Evolutionary conservation across 23 red algal species (phyloP).

Genomic region (Gracilariopsis chorda): DNA sequence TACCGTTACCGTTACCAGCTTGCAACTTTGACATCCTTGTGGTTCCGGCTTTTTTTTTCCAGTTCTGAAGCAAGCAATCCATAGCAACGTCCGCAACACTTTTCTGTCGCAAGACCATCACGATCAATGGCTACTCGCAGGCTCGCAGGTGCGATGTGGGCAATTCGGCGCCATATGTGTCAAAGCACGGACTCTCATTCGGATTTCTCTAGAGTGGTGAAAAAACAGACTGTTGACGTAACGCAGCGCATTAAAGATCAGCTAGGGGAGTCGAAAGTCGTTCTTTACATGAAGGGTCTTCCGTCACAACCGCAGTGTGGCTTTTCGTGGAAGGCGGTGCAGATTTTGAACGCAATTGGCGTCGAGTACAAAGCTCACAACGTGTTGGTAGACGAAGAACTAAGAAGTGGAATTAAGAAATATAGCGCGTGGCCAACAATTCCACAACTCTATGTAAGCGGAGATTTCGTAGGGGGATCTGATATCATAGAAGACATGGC

Average conservation of each 20-base stretch:
- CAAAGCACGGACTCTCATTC: constrained; percentile 49
- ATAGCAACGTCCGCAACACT: neutral
- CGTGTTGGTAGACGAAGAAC: constrained; percentile 76
- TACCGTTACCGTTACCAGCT: too few relatives aligned
- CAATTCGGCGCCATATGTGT: neutral
- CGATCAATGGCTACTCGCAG: neutral
- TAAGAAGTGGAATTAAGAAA: constrained; percentile 85
- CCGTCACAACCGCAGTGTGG: constrained; percentile 91
- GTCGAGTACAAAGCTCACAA: constrained; percentile 86
- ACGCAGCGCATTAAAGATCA: constrained; percentile 47
- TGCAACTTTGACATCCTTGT: too few relatives aligned
- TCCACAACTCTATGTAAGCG: constrained; percentile 93
- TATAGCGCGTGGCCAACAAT: constrained; percentile 95
- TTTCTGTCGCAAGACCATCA: neutral
- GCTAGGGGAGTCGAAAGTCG: constrained; percentile 70
- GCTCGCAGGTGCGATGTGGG: neutral
- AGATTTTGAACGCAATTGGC: constrained; percentile 79
- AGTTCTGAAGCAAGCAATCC: too few relatives aligned
- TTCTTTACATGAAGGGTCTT: constrained; percentile 97
- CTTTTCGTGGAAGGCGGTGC: constrained; percentile 84
- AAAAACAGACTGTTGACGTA: neutral
- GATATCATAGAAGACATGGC: constrained; percentile 87
- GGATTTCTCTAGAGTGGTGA: constrained; percentile 36
- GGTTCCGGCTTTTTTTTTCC: too few relatives aligned
- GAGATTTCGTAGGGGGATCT: constrained; percentile 93